Evolutionary conservation across 352 stramenopile species (phyloP), one percentile per base, ranked within the genome.

Genomic region (Phytopythium cucurbitacearum): DNA sequence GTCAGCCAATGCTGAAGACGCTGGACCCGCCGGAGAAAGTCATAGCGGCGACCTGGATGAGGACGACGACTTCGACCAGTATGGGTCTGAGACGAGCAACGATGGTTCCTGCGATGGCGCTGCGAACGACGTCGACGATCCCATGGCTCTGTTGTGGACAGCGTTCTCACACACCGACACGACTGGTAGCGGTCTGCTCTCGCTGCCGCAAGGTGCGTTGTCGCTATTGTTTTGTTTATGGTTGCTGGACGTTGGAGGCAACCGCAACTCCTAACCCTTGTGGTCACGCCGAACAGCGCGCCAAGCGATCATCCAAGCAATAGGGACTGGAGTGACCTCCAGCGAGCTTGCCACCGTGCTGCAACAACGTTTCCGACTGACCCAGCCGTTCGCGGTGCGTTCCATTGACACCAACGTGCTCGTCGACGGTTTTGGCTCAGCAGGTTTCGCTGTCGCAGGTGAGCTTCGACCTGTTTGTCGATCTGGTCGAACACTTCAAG

Each of bases 131-230:
- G 64, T 85, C 7, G 82, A 93, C 53, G 74, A 90, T 34, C 73
- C 69, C 0, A 74, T 82, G 48, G 67, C 84, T 50, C 63, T 91
- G 16, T 62, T 89, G 15, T 87, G 81, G 78, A 77, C 66, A 0
- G 71, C 78, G 3, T 93, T 90, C 53, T 71, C 61, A 5, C 62
- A 81, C 15, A 76, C 67, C 0, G 80, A 89, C 16, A 34, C 37
- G 1, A 59, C 68, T 36, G 54, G 52, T 37, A 64, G 44, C n/a
- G 80, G 80, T 0, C 53, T 68, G 10, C 53, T 93, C 12, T 71
- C 78, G 1, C 32, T 81, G 8, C 53, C 61, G 5, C 76, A 91
- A 59, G 72, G 82, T 91, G 66, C 40, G 67, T 60, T 15, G 39
- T 15, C 38, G 10, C 3, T 62, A 39, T 49, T 52, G 8, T 51